Evolutionary conservation across 1,284 basidiomycete species (phyloP).

Genomic region (Pholiota adiposa): DNA sequence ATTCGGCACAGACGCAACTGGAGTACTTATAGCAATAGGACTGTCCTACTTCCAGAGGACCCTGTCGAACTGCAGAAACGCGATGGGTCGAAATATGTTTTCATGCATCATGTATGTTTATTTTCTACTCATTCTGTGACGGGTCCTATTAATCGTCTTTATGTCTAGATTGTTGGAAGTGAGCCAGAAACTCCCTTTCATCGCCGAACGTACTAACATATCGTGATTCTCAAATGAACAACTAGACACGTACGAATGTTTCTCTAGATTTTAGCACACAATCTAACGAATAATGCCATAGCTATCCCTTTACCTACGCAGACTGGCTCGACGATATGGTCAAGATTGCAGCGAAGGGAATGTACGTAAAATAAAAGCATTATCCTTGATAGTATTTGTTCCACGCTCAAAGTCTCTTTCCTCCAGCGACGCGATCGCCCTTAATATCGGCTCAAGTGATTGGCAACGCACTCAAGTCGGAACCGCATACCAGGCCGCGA

Average conservation of each 20-base stretch:
- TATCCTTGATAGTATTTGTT: neutral
- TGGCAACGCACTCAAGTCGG: constrained; percentile 45
- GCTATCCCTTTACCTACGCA: constrained; percentile 39
- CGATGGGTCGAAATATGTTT: constrained; percentile 46
- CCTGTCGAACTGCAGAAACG: constrained; percentile 35
- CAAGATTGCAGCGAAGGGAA: constrained; percentile 40
- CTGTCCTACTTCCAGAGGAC: constrained; percentile 19
- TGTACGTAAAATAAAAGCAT: constrained; percentile 34
- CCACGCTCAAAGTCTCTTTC: neutral
- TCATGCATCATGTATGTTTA: constrained; percentile 48
- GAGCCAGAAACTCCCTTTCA: constrained; percentile 20
- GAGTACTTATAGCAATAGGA: constrained; percentile 17
- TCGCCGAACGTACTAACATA: neutral
- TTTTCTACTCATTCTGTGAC: neutral
- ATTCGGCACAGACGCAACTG: constrained; percentile 17
- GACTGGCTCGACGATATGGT: constrained; percentile 45
- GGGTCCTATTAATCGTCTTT: neutral
- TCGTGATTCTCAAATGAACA: neutral
- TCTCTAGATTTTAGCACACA: neutral
- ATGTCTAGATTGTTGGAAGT: constrained; percentile 49
- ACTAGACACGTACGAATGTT: constrained; percentile 43
- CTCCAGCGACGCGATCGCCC: constrained; percentile 45
- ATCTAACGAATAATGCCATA: constrained; percentile 17
- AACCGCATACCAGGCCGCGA: constrained; percentile 43
- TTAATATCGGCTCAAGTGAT: constrained; percentile 44